Percentiles rank a stretch among this genome's conserved stretches.
These are phyloP conservation scores for Pseudogymnoascus destructans DNA, from an alignment of 2,329 filamentous ascomycete species.

Conservation along the genomic window DNA sequence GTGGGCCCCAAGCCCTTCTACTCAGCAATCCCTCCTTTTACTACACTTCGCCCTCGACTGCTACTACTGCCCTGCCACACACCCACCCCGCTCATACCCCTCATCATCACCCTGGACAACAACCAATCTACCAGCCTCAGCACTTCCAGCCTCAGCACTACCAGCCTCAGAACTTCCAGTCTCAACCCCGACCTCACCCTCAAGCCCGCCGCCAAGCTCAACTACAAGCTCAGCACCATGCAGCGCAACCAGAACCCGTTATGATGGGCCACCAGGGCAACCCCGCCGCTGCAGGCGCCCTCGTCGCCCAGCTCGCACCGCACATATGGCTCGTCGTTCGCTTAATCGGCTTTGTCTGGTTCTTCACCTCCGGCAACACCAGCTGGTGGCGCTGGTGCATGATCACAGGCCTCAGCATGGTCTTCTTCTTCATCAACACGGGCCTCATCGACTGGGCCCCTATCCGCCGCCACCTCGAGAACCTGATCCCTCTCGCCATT, in stretches of 20 bases:
- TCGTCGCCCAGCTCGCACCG: slow-evolving; percentile 35
- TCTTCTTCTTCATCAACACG: slow-evolving; percentile 46
- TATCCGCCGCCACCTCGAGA: slow-evolving; percentile 45
- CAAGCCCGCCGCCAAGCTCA: neutral
- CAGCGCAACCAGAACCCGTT: slow-evolving; percentile 7
- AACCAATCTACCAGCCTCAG: neutral
- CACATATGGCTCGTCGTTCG: slow-evolving; percentile 49
- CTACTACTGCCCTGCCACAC: slow-evolving; percentile 17
- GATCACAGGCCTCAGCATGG: slow-evolving; percentile 39
- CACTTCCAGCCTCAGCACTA: neutral
- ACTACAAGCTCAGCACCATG: neutral
- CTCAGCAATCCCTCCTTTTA: slow-evolving; percentile 41
- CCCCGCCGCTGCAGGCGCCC: slow-evolving; percentile 19
- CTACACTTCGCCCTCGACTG: slow-evolving; percentile 32
- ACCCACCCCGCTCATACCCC: slow-evolving; percentile 3
- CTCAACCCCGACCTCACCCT: neutral
- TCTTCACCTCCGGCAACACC: slow-evolving; percentile 45
- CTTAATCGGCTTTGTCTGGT: slow-evolving; percentile 48
- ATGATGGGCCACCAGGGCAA: slow-evolving; percentile 25
- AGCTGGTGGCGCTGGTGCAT: slow-evolving; percentile 48
- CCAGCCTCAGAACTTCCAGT: neutral
- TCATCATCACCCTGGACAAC: neutral
- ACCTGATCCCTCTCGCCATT: slow-evolving; percentile 41
- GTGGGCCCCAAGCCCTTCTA: slow-evolving; percentile 44
- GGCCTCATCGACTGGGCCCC: slow-evolving; percentile 47